Evolutionary conservation across 2,329 filamentous ascomycete species (phyloP), one percentile per base, ranked within the genome.

Genomic region (Paraconiothyrium sp.): DNA sequence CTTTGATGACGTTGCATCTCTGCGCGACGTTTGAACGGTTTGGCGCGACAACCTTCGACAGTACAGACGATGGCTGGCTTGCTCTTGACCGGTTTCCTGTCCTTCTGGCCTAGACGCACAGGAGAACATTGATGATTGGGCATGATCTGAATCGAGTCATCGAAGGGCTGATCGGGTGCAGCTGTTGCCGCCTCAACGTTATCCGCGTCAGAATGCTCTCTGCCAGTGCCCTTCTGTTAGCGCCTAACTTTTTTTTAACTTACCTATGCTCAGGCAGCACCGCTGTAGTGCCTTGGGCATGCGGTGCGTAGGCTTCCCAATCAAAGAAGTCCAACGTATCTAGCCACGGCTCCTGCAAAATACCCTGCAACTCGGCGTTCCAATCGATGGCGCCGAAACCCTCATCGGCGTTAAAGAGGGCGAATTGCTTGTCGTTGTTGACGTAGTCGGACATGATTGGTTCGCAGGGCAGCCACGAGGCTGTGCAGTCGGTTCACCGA

Each of bases 221-320:
- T 14, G 13, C 13, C 8, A 6, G 16, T 44, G 66, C 68, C 68
- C 64, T 63, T 65, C 54, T 61, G 63, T 70, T 67, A 67, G 66
- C 66, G 54, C 52, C 58, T 65, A 52, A 63, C 59, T 57, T 68
- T 70, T 69, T 70, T 68, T 62, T 44, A 61, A 68, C 68, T 68
- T 44, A 70, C 68, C 59, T 27, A 24, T 60, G 56, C 39, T 39
- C 61, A 62, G 60, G 60, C 62, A 61, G 49, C 39, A 27, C 24
- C 46, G 59, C 62, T 20, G 20, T 20, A 44, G 43, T 52, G 35
- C 58, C 59, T 54, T 47, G 37, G 20, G 24, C 35, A 39, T 37
- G 50, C 43, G 9, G 11, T 20, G 37, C 24, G 20, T 10, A 49
- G 30, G 52, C 11, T n/a, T 27, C 16, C 54, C 59, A 61, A 50